Evolutionary conservation across 2,329 filamentous ascomycete species (phyloP).

Genomic region (Diplodia intermedia): DNA sequence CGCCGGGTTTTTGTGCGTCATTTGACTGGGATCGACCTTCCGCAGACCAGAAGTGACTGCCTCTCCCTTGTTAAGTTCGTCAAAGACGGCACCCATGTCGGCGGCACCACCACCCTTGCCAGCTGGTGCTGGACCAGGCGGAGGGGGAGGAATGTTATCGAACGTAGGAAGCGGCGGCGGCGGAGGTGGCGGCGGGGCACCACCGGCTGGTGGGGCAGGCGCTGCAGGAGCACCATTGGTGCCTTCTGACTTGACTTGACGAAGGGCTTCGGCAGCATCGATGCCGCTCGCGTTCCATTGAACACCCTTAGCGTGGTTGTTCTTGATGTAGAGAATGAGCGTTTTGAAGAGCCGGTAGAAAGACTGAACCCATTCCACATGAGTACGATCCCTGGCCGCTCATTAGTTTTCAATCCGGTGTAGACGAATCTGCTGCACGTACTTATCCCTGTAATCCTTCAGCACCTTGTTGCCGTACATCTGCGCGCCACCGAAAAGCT

Average conservation of each 20-base stretch:
- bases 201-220: conserved; percentile 60
- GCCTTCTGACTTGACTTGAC: conserved; percentile 58
- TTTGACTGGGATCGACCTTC: conserved; percentile 93
- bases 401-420: conserved; percentile 2
- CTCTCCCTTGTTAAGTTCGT: conserved; percentile 86
- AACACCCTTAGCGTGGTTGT: conserved; percentile 79
- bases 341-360: conserved; percentile 91
- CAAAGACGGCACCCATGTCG: conserved; percentile 88
- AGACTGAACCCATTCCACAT: conserved; percentile 88
- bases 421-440: conserved; percentile 39
- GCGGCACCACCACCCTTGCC: conserved; percentile 52
- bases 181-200: conserved; percentile 66
- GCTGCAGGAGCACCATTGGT: conserved; percentile 52
- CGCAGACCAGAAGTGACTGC: conserved; percentile 86
- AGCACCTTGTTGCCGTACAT: conserved; percentile 95
- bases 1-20: conserved; percentile 98
- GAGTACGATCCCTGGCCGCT: conserved; percentile 42
- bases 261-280: conserved; percentile 73
- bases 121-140: conserved; percentile 54
- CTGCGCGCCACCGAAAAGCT: conserved; percentile 82
- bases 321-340: conserved; percentile 82
- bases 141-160: conserved; percentile 60
- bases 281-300: conserved; percentile 84
- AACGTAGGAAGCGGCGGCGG: conserved; percentile 66
- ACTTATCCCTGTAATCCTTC: conserved; percentile 87